Evolutionary conservation across 345 rosid species (phyloP).

Genomic region (Orychophragmus violaceus): DNA sequence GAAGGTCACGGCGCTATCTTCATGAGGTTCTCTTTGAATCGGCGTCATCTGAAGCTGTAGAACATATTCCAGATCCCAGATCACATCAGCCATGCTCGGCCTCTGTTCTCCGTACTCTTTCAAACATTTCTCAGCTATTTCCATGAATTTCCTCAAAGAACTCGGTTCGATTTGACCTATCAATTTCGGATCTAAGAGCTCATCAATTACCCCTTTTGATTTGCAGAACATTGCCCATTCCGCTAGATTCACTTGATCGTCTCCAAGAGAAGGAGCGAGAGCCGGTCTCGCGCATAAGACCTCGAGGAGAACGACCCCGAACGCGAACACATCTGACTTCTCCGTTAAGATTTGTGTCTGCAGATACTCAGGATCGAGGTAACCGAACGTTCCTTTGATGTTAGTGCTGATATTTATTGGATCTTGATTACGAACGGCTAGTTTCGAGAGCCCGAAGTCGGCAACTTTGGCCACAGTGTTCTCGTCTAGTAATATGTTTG

Average conservation of each 20-base stretch:
- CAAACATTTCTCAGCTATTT: slow-evolving; percentile 53
- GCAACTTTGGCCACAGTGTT: slow-evolving; percentile 26
- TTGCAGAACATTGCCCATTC: slow-evolving; percentile 20
- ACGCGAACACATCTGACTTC: slow-evolving; percentile 26
- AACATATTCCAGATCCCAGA: slow-evolving; percentile 38
- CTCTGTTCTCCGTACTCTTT: slow-evolving; percentile 40
- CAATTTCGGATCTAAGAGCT: slow-evolving; percentile 14
- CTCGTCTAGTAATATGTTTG: slow-evolving; percentile 32
- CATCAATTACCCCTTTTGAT: slow-evolving; percentile 1
- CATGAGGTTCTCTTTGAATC: not conserved
- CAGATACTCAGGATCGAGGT: slow-evolving; percentile 29
- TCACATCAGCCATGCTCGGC: slow-evolving; percentile 54
- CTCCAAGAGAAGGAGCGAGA: not conserved
- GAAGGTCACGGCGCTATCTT: slow-evolving; percentile 11
- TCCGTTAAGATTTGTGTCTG: not conserved
- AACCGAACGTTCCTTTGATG: slow-evolving; percentile 32
- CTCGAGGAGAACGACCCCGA: slow-evolving; percentile 30
- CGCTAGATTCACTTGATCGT: slow-evolving; percentile 20
- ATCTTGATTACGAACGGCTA: slow-evolving; percentile 23
- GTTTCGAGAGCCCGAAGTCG: slow-evolving; percentile 25
- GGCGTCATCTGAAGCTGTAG: slow-evolving; percentile 16
- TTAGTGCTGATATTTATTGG: not conserved
- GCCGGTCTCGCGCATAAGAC: slow-evolving; percentile 27
- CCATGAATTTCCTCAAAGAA: slow-evolving; percentile 38
- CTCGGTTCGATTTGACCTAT: slow-evolving; percentile 10